Evolutionary conservation across 2,329 filamentous ascomycete species (phyloP).

Genomic region (Ophiocordyceps robertsii): DNA sequence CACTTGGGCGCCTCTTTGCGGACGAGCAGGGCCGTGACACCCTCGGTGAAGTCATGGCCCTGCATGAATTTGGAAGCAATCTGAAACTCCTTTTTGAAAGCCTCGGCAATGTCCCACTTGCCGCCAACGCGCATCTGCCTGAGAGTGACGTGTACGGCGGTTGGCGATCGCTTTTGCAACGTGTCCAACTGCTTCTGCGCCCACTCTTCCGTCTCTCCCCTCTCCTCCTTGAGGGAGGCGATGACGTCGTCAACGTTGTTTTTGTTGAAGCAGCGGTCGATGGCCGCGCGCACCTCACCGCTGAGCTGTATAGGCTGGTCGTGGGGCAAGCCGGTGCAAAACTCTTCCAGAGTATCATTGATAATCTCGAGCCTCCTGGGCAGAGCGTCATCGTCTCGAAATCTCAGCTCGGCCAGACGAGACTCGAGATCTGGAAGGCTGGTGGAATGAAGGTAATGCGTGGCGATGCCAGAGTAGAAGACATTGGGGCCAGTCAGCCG

Average conservation of each 20-base stretch:
- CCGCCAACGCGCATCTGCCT: slow-evolving; percentile 66
- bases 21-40: slow-evolving; percentile 71
- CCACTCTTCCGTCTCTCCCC: slow-evolving; percentile 52
- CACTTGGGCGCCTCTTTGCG: slow-evolving; percentile 59
- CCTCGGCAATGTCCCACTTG: slow-evolving; percentile 68
- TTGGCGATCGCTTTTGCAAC: slow-evolving; percentile 69
- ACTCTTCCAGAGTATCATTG: slow-evolving; percentile 85
- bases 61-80: slow-evolving; percentile 83
- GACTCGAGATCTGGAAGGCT: slow-evolving; percentile 68
- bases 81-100: slow-evolving; percentile 75
- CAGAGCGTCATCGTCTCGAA: slow-evolving; percentile 61
- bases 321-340: slow-evolving; percentile 69
- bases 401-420: slow-evolving; percentile 78
- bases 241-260: slow-evolving; percentile 59
- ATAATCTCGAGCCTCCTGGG: slow-evolving; percentile 56
- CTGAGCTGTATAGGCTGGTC: slow-evolving; percentile 53
- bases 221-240: slow-evolving; percentile 43
- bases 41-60: slow-evolving; percentile 81
- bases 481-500: slow-evolving; percentile 69
- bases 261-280: slow-evolving; percentile 71
- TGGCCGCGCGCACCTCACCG: slow-evolving; percentile 61
- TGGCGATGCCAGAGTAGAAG: slow-evolving; percentile 84
- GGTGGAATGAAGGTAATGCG: slow-evolving; percentile 90
- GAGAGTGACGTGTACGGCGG: slow-evolving; percentile 71
- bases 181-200: slow-evolving; percentile 64